Base-by-base conservation (phyloP, 352 stramenopile species). In the Phytophthora citrophthora region DNA sequence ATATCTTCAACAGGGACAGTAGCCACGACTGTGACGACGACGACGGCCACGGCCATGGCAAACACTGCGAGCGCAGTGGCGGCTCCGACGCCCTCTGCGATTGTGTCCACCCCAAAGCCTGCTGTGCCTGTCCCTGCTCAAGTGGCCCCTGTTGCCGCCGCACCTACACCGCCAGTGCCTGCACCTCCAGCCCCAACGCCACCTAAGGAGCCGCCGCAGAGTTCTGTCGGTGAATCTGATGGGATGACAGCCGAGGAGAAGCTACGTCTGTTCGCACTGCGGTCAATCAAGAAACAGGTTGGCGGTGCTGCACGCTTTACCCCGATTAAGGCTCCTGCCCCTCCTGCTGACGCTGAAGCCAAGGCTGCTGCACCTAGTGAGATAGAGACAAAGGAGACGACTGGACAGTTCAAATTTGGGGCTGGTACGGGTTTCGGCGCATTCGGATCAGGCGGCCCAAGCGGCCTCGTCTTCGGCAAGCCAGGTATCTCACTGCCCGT, bases 391-490 rank as follows among this genome's bases (percentile, higher is more conserved):
- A 64, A 70, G 45, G 51, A 65, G 11, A 74, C 44, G 20, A 65
- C 43, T 5, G 70, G 34, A 36, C 47, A 77, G 38, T 85, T 84
- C 9, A 75, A 82, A 48, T 54, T 83, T 39, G 43, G 61, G 12
- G 38, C 70, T 36, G 46, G 67, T 18, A 57, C 64, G 12, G 61
- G 58, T 24, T 84, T 84, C 45, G 64, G 65, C 12, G 67, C 74
- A 18, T 90, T 89, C 34, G 83, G 78, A 36, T 80, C 79, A 2
- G 79, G 82, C 9, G 70, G 74, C 27, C 63, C 86, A 0, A 80
- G 78, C 24, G 76, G 77, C 3, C 73, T 94, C 4, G 79, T 92
- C 24, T 94, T 94, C 63, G 86, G 86, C 48, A 92, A 91, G 52
- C 76, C 83, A 11, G 83, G 79, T 1, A 92, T 94, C 54, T 87